A percentile compares a stretch with the other conserved stretches of the same genome.
Evolutionary conservation across 495 filamentous ascomycete species (phyloP).

Genomic region (Aspergillus steynii): DNA sequence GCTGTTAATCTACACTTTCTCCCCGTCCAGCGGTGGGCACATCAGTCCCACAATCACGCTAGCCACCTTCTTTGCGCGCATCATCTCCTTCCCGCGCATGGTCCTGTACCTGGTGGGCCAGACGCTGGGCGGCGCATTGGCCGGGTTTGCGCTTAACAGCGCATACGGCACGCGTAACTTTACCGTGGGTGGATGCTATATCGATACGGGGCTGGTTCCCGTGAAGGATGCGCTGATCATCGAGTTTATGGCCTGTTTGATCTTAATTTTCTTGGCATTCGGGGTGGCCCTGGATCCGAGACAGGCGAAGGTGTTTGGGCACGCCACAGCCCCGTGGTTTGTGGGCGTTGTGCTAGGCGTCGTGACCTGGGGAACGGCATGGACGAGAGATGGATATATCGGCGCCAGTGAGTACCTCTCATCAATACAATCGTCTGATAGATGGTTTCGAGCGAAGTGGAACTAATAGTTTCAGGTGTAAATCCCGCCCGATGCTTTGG

Average conservation of each 20-base stretch:
- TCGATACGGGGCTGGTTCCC: conserved; percentile 29
- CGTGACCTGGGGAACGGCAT: conserved; percentile 44
- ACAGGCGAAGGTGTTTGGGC: conserved; percentile 52
- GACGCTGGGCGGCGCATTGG: conserved; percentile 43
- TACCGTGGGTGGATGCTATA: conserved; percentile 35
- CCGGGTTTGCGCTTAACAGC: conserved; percentile 40
- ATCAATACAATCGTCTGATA: background rate
- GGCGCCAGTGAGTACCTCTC: conserved; percentile 31
- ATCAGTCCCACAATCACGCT: conserved; percentile 55
- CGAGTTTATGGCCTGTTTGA: conserved; percentile 45
- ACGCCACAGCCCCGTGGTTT: conserved; percentile 49
- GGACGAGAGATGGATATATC: conserved; percentile 46
- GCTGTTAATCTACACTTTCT: conserved; percentile 53
- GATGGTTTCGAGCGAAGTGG: background rate
- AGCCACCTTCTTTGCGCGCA: conserved; percentile 49
- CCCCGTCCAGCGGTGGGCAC: conserved; percentile 51
- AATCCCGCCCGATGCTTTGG: conserved; percentile 40
- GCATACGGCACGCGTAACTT: conserved; percentile 29
- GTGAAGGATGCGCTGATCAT: conserved; percentile 40
- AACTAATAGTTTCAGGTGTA: conserved; percentile 21
- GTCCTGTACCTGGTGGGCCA: conserved; percentile 47
- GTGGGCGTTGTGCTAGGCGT: conserved; percentile 52
- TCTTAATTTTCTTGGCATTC: conserved; percentile 42
- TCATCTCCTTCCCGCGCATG: conserved; percentile 48
- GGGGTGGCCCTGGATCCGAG: conserved; percentile 61